Evolutionary conservation across 768 basidiomycete genomes (phyloP), one percentile per base, ranked within the genome.

Genomic region (Leccinum aurantiacum): DNA sequence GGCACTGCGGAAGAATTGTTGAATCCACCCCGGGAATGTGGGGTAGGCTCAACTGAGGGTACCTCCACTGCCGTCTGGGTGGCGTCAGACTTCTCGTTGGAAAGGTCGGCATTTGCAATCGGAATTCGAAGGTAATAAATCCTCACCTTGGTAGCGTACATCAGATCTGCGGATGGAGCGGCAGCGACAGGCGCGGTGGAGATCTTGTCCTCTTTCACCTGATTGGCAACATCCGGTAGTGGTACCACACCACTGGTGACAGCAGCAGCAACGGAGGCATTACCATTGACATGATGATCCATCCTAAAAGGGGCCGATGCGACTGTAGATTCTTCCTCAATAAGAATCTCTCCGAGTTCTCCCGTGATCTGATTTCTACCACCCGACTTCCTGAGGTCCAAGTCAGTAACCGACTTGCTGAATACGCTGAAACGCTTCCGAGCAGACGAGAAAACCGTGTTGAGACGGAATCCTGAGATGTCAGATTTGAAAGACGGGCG

Each of bases 361-460:
- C 87, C 87, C 22, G 87, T 74, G 56, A 75, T 77, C 13, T 73
- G 74, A 25, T 70, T 65, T 67, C 74, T 81, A 29, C 74, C 76
- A 46, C 73, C 71, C 17, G 66, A 61, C 60, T 72, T 68, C 64
- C 69, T 71, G 19, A 37, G 47, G 17, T 62, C 59, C 56, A 63
- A 49, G 46, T 65, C 69, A 15, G 64, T 65, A 48, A 67, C 56
- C 3, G 60, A 68, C 46, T 67, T 68, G 48, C 46, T 76, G 70
- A 89, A 89, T 68, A 88, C 82, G 59, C 82, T 86, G 71, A 91
- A 86, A 29, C 87, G 78, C 69, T 85, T 90, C 67, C 79, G 80
- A 49, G 84, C 78, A 35, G 82, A 73, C 22, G 78, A 73, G 54
- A 84, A 78, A 17, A 82, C 78, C 37, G 80, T 77, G 55, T 66